phyloP scores from a whole-genome alignment of 75 land plant genomes.

The Isoetes taiwanensis region DNA sequence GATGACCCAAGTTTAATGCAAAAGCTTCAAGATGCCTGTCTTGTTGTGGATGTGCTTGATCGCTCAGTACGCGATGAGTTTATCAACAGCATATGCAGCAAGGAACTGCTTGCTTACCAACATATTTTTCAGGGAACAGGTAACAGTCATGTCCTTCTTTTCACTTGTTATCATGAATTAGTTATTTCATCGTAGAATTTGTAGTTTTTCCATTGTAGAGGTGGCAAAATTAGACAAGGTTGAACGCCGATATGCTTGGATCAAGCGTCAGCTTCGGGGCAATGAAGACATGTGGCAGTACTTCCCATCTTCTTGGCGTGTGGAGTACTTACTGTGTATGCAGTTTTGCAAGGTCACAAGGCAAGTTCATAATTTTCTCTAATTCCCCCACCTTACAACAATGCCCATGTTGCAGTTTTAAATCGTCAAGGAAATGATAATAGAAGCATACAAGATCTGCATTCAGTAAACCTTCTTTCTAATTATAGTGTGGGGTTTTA shows the following conservation, averaged over 20 bases:
- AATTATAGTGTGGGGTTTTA: too few relatives aligned
- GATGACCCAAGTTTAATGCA: constrained; percentile 82
- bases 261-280: constrained; percentile 79
- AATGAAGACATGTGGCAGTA: constrained; percentile 98
- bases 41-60: constrained; percentile 94
- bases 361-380: too few relatives aligned
- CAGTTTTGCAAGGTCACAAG: constrained; percentile 97
- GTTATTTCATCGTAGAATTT: too few relatives aligned
- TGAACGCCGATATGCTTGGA: constrained; percentile 98
- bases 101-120: constrained; percentile 86
- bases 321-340: constrained; percentile 71
- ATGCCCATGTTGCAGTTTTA: too few relatives aligned
- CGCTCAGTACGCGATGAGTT: constrained; percentile 89
- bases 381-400: too few relatives aligned
- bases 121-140: constrained; percentile 99
- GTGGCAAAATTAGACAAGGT: constrained; percentile 89
- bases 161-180: too few relatives aligned
- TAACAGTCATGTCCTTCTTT: constrained; percentile 9
- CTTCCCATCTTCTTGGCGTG: constrained; percentile 86
- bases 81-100: constrained; percentile 77
- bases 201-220: constrained; percentile 48
- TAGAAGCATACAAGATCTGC: too few relatives aligned
- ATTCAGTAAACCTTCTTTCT: too few relatives aligned
- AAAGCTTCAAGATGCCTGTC: constrained; percentile 88
- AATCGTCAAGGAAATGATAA: too few relatives aligned